Conservation (phyloP, 306 rosid species). For the Comarum palustre region DNA sequence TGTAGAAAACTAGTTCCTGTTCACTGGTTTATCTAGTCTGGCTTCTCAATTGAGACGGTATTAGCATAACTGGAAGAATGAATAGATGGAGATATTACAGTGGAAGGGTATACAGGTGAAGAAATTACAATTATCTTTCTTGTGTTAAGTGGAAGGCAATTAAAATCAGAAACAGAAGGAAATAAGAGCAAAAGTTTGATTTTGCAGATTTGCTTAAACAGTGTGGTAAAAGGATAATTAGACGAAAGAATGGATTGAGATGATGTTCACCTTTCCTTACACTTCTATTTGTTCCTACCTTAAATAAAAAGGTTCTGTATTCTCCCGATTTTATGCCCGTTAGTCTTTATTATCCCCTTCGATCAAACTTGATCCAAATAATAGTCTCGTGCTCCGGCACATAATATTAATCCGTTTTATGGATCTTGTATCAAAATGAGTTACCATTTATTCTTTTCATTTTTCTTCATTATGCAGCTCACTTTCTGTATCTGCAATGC, state of each 20-base stretch:
- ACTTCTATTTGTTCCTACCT: background rate
- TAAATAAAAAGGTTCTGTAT: background rate
- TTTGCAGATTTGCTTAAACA: background rate
- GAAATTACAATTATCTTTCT: background rate
- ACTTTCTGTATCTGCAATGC: slow-evolving; percentile 89
- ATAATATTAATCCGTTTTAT: background rate
- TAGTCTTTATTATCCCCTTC: background rate
- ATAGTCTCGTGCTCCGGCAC: background rate
- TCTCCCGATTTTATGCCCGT: background rate
- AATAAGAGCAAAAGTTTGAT: background rate
- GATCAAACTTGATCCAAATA: background rate
- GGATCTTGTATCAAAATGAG: background rate
- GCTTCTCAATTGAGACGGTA: background rate
- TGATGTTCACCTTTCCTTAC: background rate
- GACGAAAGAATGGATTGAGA: background rate
- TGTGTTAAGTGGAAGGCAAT: slow-evolving; percentile 10
- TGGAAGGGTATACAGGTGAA: background rate
- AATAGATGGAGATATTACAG: background rate
- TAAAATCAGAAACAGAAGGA: background rate
- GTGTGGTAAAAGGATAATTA: background rate
- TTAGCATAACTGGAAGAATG: background rate
- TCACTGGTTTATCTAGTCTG: background rate
- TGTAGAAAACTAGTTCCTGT: background rate
- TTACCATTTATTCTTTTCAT: slow-evolving; percentile 10
- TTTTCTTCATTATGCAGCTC: slow-evolving; percentile 59